Evolutionary conservation across 441 rosid species (phyloP).

Genomic region (Populus hybrid): DNA sequence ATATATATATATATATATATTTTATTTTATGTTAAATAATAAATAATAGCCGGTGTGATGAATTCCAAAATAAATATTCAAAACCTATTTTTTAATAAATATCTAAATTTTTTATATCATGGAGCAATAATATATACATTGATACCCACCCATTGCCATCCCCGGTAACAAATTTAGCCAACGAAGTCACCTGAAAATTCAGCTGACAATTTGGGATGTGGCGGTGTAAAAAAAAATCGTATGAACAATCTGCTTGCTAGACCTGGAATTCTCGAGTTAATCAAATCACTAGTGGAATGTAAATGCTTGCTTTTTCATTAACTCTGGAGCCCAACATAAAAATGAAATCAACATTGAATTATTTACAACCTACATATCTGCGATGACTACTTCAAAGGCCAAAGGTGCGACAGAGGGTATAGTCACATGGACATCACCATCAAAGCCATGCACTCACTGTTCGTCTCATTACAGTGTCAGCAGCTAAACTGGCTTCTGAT

Average conservation of each 20-base stretch:
- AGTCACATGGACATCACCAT: not conserved
- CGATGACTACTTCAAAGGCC: slow-evolving; percentile 3
- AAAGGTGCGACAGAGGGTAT: not conserved
- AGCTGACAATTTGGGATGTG: not conserved
- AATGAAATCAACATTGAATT: not conserved
- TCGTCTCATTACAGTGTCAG: not conserved
- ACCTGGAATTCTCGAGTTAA: not conserved
- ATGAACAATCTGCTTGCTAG: not conserved
- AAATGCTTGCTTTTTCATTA: not conserved
- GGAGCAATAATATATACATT: not conserved
- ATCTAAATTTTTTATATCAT: too few species aligned
- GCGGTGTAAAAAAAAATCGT: too few species aligned
- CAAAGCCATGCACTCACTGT: not conserved
- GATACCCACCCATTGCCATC: not conserved
- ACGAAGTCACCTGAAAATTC: not conserved
- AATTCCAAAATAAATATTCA: too few species aligned
- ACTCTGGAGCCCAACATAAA: not conserved
- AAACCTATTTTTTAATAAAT: too few species aligned
- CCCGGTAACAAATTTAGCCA: not conserved
- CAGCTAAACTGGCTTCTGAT: not conserved
- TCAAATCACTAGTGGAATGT: not conserved
- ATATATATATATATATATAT: too few species aligned
- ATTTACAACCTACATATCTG: slow-evolving; percentile 7
- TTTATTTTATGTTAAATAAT: too few species aligned
- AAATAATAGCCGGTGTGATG: too few species aligned